A percentile compares a stretch with the other conserved stretches of the same genome.
These are phyloP conservation scores for Crithidia fasciculata DNA, from an alignment of 208 protist genomes.

Conservation along the genomic window DNA sequence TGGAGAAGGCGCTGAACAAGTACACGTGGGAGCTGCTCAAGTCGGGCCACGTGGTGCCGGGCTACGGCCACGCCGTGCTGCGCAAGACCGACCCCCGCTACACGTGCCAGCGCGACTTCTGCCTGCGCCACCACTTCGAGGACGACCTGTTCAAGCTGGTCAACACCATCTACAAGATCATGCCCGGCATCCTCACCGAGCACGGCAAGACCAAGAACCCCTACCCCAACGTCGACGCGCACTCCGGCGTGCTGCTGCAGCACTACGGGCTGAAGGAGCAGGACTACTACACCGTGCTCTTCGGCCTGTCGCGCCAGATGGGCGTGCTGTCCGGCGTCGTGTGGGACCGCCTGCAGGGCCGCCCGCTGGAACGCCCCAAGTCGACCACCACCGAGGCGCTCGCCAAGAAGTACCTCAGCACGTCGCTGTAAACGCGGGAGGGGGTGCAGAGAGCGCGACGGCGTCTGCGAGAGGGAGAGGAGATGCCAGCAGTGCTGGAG, in stretches of 20 bases:
- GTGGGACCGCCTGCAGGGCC: conserved; percentile 95
- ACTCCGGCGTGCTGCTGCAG: conserved; percentile 93
- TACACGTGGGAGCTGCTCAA: conserved; percentile 94
- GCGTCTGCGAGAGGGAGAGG: not conserved
- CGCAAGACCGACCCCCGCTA: conserved; percentile 98
- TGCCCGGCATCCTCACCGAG: conserved; percentile 95
- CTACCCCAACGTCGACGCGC: conserved; percentile 98
- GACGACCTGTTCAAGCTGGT: conserved; percentile 97
- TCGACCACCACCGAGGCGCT: conserved; percentile 88
- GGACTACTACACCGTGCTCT: conserved; percentile 98
- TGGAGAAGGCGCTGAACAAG: conserved; percentile 84
- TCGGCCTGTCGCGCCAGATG: conserved; percentile 96
- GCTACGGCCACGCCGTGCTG: conserved; percentile 98
- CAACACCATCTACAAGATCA: conserved; percentile 91
- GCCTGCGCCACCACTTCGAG: conserved; percentile 95
- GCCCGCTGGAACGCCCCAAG: conserved; percentile 97
- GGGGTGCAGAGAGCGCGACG: not conserved
- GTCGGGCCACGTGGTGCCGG: conserved; percentile 90
- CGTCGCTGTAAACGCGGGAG: not conserved
- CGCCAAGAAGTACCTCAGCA: conserved; percentile 30
- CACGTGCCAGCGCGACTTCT: conserved; percentile 97
- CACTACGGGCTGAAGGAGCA: conserved; percentile 97
- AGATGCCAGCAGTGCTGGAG: not conserved
- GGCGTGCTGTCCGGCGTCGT: conserved; percentile 95
- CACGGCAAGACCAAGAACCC: conserved; percentile 98